Evolutionary conservation across 2,329 filamentous ascomycete species (phyloP).

Genomic region (Xylariomycetidae sp.): DNA sequence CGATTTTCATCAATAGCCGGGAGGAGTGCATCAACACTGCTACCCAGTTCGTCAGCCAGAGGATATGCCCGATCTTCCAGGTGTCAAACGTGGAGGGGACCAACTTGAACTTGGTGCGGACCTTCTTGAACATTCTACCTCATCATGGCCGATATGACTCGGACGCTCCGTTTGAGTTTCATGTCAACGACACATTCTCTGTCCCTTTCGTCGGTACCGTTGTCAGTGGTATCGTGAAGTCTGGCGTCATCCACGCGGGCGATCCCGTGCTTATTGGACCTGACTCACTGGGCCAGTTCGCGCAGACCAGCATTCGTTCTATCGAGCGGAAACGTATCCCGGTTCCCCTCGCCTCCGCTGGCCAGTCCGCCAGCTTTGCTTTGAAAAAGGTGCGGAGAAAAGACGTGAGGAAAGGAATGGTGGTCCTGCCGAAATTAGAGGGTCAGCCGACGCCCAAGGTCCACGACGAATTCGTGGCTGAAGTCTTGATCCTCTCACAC

Average conservation of each 20-base stretch:
- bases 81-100: constrained; percentile 96
- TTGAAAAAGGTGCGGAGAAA: constrained; percentile 81
- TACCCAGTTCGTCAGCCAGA: constrained; percentile 88
- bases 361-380: constrained; percentile 89
- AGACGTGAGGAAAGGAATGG: constrained; percentile 97
- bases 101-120: constrained; percentile 82
- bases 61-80: constrained; percentile 96
- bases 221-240: constrained; percentile 87
- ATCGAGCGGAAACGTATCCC: constrained; percentile 92
- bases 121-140: constrained; percentile 90
- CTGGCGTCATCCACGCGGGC: constrained; percentile 81
- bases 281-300: constrained; percentile 85
- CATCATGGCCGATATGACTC: constrained; percentile 90
- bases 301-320: constrained; percentile 76
- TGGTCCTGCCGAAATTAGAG: constrained; percentile 80
- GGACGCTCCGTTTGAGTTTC: constrained; percentile 85
- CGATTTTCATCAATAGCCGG: constrained; percentile 86
- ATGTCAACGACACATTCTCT: constrained; percentile 96
- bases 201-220: constrained; percentile 96
- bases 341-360: constrained; percentile 81
- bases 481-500: constrained; percentile 90
- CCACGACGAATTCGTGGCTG: constrained; percentile 69
- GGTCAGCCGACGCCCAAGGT: constrained; percentile 65
- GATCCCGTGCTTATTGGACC: constrained; percentile 86
- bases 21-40: constrained; percentile 94